Conservation (phyloP, 2,329 filamentous ascomycete species). For the Pseudogymnoascus sp. region DNA sequence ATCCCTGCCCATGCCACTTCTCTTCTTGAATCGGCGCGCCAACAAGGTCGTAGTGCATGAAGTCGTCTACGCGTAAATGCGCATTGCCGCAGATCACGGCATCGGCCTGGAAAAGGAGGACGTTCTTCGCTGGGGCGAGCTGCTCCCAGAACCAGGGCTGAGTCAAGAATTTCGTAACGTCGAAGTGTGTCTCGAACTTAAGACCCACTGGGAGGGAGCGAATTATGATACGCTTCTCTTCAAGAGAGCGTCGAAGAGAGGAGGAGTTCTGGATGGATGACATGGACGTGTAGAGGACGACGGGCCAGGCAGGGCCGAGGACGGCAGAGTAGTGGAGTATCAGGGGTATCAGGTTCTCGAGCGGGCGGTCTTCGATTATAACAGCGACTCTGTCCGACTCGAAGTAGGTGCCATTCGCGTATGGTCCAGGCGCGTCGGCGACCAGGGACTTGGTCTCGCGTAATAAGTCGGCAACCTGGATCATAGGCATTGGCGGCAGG, state of each 20-base stretch:
- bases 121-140: slow-evolving; percentile 26
- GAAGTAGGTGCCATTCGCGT: not conserved
- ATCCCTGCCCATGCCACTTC: slow-evolving; percentile 15
- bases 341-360: slow-evolving; percentile 25
- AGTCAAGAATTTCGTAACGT: slow-evolving; percentile 30
- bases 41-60: slow-evolving; percentile 27
- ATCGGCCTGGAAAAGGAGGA: slow-evolving; percentile 27
- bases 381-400: slow-evolving; percentile 23
- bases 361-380: slow-evolving; percentile 27
- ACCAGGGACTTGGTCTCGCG: not conserved
- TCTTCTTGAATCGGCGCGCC: slow-evolving; percentile 27
- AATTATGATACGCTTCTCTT: slow-evolving; percentile 26
- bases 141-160: slow-evolving; percentile 27
- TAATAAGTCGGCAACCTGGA: not conserved
- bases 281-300: slow-evolving; percentile 32
- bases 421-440: not conserved
- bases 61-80: slow-evolving; percentile 21
- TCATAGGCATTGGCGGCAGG: slow-evolving; percentile 7
- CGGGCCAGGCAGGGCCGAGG: slow-evolving; percentile 34
- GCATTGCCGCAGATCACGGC: slow-evolving; percentile 25
- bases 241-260: slow-evolving; percentile 28
- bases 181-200: slow-evolving; percentile 25
- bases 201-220: slow-evolving; percentile 28
- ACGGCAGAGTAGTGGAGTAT: slow-evolving; percentile 29
- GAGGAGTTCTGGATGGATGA: slow-evolving; percentile 19